Conservation (phyloP, 2,329 filamentous ascomycete species). For the Dactylellina haptotyla region DNA sequence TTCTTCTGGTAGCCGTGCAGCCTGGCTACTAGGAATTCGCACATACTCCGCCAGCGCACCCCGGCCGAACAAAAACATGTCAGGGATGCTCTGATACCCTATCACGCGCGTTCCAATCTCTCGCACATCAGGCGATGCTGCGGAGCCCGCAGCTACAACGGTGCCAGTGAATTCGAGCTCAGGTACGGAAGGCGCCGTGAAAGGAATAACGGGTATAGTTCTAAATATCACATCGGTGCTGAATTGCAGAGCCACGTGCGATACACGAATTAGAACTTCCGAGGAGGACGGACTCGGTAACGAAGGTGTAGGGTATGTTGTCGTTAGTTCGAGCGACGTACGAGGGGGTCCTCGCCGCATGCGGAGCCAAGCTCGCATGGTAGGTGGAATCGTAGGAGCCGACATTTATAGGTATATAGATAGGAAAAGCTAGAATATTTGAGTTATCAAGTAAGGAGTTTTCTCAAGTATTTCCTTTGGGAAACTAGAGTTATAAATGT, state of each 20-base stretch:
- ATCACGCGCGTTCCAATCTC: slow-evolving; percentile 7
- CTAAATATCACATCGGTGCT: slow-evolving; percentile 17
- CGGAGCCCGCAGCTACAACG: slow-evolving; percentile 27
- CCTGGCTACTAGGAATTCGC: slow-evolving; percentile 8
- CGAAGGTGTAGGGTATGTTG: not conserved
- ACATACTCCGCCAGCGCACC: slow-evolving; percentile 13
- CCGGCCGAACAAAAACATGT: slow-evolving; percentile 1
- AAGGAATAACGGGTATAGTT: slow-evolving; percentile 11
- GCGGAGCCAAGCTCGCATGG: slow-evolving; percentile 1
- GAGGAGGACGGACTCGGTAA: not conserved
- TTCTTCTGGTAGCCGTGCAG: not conserved
- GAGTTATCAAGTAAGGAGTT: too few species aligned
- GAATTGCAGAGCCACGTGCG: slow-evolving; percentile 37
- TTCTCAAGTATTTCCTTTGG: too few species aligned
- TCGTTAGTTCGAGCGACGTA: not conserved
- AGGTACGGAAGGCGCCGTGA: slow-evolving; percentile 15
- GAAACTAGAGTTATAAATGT: too few species aligned
- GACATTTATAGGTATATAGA: not conserved
- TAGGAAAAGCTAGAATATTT: not conserved
- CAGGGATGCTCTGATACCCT: not conserved
- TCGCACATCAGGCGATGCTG: slow-evolving; percentile 23
- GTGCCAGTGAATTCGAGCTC: slow-evolving; percentile 38
- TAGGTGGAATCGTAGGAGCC: not conserved
- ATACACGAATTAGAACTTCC: slow-evolving; percentile 32
- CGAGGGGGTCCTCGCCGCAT: not conserved